phyloP scores from a whole-genome alignment of 768 basidiomycete species.

The Phlebiopsis flavidoalba region DNA sequence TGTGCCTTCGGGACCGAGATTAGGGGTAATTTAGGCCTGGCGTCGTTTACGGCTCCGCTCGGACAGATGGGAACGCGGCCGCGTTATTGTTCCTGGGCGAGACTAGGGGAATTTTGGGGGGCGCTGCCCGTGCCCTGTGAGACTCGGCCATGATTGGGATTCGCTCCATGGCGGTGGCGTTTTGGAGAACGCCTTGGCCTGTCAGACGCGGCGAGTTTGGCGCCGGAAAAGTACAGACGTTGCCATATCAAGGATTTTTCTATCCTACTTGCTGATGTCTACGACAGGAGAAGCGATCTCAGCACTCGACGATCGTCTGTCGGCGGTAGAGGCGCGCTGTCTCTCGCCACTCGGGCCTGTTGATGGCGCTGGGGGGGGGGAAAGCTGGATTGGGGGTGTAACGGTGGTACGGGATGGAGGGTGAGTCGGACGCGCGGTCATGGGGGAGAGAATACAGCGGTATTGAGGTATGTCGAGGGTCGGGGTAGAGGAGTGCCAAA shows the following conservation, averaged over 20 bases:
- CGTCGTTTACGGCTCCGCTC: background rate
- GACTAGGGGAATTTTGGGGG: background rate
- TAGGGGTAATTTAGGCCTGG: constrained; percentile 5
- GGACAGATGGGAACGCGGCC: background rate
- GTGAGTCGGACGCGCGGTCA: background rate
- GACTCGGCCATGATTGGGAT: background rate
- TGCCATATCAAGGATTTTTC: constrained; percentile 53
- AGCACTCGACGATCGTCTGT: background rate
- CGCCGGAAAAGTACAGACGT: constrained; percentile 30
- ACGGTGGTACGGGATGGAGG: constrained; percentile 8
- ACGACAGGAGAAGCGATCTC: constrained; percentile 18
- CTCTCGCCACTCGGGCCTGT: background rate
- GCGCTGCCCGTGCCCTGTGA: background rate
- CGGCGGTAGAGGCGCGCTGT: background rate
- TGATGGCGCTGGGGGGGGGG: too few relatives aligned
- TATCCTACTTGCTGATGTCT: constrained; percentile 40
- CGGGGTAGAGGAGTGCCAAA: background rate
- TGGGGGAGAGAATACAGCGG: background rate
- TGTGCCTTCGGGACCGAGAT: background rate
- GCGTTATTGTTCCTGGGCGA: background rate
- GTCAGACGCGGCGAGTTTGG: constrained; percentile 2
- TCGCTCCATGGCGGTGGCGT: background rate
- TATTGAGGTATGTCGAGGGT: background rate
- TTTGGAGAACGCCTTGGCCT: background rate
- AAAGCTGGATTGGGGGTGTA: background rate